Conservation (phyloP, 768 basidiomycete species). For the Boletus vinaceobasis region DNA sequence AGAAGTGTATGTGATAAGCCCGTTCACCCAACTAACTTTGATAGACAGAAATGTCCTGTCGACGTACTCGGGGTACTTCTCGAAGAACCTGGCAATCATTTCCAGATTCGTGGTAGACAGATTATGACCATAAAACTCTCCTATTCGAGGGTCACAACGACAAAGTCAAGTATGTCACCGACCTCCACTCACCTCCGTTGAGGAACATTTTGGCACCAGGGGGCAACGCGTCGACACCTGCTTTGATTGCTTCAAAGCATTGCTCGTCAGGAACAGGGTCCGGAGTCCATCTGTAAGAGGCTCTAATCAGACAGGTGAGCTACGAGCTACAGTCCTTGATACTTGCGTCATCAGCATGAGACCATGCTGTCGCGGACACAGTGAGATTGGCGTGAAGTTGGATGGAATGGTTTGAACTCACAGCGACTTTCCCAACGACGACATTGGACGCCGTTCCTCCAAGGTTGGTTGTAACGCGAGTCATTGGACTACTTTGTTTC, state of each 20-base stretch:
- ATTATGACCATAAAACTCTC: slow-evolving; percentile 56
- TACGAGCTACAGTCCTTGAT: too few species aligned
- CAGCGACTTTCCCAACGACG: slow-evolving; percentile 37
- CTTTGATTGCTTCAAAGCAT: slow-evolving; percentile 46
- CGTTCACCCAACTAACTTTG: slow-evolving; percentile 19
- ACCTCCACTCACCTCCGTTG: slow-evolving; percentile 41
- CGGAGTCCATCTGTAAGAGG: neutral
- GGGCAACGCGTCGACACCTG: slow-evolving; percentile 43
- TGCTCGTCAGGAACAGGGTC: slow-evolving; percentile 1
- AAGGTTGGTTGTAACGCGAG: slow-evolving; percentile 29
- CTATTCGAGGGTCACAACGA: slow-evolving; percentile 20
- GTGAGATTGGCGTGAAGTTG: neutral
- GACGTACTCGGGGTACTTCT: slow-evolving; percentile 34
- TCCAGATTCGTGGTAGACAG: slow-evolving; percentile 42
- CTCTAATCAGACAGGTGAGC: neutral
- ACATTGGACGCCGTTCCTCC: slow-evolving; percentile 38
- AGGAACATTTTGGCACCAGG: slow-evolving; percentile 46
- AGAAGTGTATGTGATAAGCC: neutral
- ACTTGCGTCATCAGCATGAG: slow-evolving; percentile 57
- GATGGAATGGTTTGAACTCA: slow-evolving; percentile 12
- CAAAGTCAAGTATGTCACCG: neutral
- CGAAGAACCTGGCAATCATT: slow-evolving; percentile 48
- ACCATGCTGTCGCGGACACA: slow-evolving; percentile 35
- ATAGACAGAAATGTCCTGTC: slow-evolving; percentile 35
- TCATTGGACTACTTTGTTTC: slow-evolving; percentile 20